Evolutionary conservation across 176 grass and related monocot species (phyloP).

Genomic region (Oropetium thomaeum): DNA sequence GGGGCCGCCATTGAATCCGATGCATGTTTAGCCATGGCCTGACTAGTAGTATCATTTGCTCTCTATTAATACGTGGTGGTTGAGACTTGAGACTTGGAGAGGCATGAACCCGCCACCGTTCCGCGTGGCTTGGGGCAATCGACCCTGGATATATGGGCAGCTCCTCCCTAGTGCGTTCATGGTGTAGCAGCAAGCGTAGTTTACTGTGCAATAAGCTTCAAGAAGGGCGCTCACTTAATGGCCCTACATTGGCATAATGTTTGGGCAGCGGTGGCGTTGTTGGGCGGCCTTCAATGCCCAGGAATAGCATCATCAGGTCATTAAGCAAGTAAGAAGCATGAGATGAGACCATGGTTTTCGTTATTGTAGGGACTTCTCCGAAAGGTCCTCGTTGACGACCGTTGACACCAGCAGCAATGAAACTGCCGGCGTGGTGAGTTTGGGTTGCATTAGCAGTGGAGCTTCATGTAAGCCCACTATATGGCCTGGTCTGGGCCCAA

Average conservation of each 20-base stretch:
- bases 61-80: constrained; percentile 6
- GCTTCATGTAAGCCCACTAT: no score
- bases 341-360: not conserved
- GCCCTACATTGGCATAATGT: no score
- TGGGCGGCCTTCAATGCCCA: not conserved
- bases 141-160: no score
- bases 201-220: no score
- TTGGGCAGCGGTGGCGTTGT: no score
- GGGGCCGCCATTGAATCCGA: constrained; percentile 25
- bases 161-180: no score
- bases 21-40: not conserved
- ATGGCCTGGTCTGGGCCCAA: not conserved
- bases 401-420: no score
- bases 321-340: not conserved
- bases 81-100: constrained; percentile 33
- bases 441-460: not conserved
- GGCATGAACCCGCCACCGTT: no score
- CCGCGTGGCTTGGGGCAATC: no score
- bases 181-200: no score
- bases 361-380: not conserved
- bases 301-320: not conserved
- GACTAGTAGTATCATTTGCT: constrained; percentile 1
- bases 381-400: not conserved
- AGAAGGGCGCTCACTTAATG: no score
- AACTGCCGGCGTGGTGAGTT: not conserved